Conservation (phyloP, 1,284 basidiomycete genomes). For the Kwoniella shivajii region DNA sequence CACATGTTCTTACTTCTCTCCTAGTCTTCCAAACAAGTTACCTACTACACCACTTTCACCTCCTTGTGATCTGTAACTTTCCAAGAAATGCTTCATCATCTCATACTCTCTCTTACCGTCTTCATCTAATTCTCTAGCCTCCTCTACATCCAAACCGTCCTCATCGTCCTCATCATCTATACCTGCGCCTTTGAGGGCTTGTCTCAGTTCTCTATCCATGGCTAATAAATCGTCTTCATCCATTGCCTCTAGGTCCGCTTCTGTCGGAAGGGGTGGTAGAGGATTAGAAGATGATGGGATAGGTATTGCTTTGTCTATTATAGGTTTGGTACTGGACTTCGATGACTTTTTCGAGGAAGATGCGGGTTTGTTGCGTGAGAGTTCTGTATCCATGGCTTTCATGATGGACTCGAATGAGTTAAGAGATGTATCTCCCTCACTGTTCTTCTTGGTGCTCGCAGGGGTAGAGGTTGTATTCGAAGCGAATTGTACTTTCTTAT, state of each 20-base stretch:
- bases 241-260: constrained; percentile 57
- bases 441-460: background rate
- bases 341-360: background rate
- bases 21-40: constrained; percentile 59
- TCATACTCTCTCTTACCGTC: constrained; percentile 72
- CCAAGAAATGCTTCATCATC: constrained; percentile 90
- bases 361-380: constrained; percentile 48
- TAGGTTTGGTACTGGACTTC: background rate
- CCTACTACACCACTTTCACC: constrained; percentile 86
- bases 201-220: constrained; percentile 82
- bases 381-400: constrained; percentile 87
- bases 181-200: constrained; percentile 49
- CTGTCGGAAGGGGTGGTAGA: constrained; percentile 44
- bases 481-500: constrained; percentile 18
- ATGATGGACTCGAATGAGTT: constrained; percentile 92
- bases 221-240: constrained; percentile 66
- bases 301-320: constrained; percentile 1
- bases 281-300: constrained; percentile 23
- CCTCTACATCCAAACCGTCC: constrained; percentile 54
- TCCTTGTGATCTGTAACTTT: constrained; percentile 87
- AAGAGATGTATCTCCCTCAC: constrained; percentile 64
- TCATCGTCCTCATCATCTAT: constrained; percentile 58
- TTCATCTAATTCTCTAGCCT: constrained; percentile 44
- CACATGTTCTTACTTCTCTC: background rate
- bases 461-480: background rate